A percentile compares a stretch with the other conserved stretches of the same genome.
phyloP scores from a whole-genome alignment of 106 monocot species.

The Gastrodia elata region DNA sequence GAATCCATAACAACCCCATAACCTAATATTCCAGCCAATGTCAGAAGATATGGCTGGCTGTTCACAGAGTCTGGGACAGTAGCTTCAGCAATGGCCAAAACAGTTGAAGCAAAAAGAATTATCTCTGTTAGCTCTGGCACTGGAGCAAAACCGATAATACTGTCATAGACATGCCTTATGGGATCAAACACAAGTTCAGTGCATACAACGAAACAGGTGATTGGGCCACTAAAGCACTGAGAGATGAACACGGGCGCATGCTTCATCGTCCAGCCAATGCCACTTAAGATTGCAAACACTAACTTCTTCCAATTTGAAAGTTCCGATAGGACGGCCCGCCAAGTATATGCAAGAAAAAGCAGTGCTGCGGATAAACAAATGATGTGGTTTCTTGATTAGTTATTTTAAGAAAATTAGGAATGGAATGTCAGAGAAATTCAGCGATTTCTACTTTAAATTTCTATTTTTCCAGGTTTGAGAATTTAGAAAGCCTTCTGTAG shows the following conservation, averaged over 20 bases:
- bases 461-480: neutral
- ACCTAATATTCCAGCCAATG: conserved; percentile 38
- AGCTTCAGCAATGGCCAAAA: conserved; percentile 57
- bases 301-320: conserved; percentile 76
- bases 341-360: conserved; percentile 50
- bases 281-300: conserved; percentile 14
- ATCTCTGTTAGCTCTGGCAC: conserved; percentile 60
- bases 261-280: conserved; percentile 37
- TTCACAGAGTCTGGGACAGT: conserved; percentile 38
- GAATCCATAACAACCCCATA: conserved; percentile 39
- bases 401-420: neutral
- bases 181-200: conserved; percentile 41
- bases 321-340: conserved; percentile 66
- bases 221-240: conserved; percentile 41
- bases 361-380: conserved; percentile 36
- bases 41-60: conserved; percentile 45
- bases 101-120: conserved; percentile 48
- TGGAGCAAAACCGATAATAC: conserved; percentile 51
- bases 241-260: conserved; percentile 37
- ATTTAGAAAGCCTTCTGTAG: neutral
- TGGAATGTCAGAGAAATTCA: neutral
- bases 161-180: conserved; percentile 25
- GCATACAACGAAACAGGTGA: conserved; percentile 41
- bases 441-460: neutral
- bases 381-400: neutral